Conservation (phyloP, 306 rosid genomes). For the Crotalaria pallida region DNA sequence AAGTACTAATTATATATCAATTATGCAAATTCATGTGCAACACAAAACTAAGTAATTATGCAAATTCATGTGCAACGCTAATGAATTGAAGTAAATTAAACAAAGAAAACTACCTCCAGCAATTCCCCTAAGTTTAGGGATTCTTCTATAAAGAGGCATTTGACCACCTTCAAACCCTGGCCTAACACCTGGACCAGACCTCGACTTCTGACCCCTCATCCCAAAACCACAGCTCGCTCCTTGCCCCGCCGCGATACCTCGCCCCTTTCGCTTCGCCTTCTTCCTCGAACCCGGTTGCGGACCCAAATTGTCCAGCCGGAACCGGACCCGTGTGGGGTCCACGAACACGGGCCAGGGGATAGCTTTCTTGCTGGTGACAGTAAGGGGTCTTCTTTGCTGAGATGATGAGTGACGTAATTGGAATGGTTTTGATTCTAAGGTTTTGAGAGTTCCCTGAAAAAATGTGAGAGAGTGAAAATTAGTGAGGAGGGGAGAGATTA, state of each 20-base stretch:
- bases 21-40: background rate
- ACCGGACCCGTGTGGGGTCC: slow-evolving; percentile 35
- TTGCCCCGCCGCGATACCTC: slow-evolving; percentile 94
- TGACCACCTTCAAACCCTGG: slow-evolving; percentile 95
- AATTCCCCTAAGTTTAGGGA: slow-evolving; percentile 90
- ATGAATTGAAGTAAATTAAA: too few relatives aligned
- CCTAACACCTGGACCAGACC: slow-evolving; percentile 87
- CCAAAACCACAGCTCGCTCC: slow-evolving; percentile 99
- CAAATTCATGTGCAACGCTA: background rate
- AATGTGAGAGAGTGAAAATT: background rate
- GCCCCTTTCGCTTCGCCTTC: slow-evolving; percentile 81
- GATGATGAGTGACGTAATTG: slow-evolving; percentile 9
- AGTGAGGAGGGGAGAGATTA: background rate
- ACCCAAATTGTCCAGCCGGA: slow-evolving; percentile 79
- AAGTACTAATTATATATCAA: too few relatives aligned
- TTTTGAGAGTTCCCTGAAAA: slow-evolving; percentile 53
- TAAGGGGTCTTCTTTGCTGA: slow-evolving; percentile 19
- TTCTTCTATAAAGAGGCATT: slow-evolving; percentile 88
- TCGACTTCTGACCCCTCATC: slow-evolving; percentile 95
- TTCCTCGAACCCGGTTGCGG: slow-evolving; percentile 93
- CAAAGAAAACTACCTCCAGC: slow-evolving; percentile 64
- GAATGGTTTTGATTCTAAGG: slow-evolving; percentile 34
- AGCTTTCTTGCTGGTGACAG: slow-evolving; percentile 35
- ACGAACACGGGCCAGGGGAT: slow-evolving; percentile 22
- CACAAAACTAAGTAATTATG: background rate